A percentile compares a stretch with the other conserved stretches of the same genome.
Conservation (phyloP, 1,284 basidiomycete species). For the Fomitopsis pinicola region DNA sequence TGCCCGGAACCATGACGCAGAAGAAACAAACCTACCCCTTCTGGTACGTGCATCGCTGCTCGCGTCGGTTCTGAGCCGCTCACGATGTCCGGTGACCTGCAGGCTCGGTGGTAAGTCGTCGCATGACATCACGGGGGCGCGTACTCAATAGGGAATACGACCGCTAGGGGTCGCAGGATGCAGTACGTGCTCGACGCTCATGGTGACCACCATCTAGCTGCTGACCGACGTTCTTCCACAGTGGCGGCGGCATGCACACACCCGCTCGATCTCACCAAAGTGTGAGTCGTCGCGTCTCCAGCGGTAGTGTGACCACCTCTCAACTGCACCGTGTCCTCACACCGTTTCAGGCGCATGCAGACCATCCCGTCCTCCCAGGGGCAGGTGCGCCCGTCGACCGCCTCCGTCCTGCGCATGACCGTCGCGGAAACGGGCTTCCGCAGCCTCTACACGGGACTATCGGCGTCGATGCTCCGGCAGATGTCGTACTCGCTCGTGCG, state of each 20-base stretch:
- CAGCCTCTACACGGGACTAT: slow-evolving; percentile 79
- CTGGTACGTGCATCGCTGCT: slow-evolving; percentile 40
- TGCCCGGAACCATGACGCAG: slow-evolving; percentile 19
- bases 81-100: slow-evolving; percentile 6
- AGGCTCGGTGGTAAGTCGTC: slow-evolving; percentile 69
- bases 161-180: slow-evolving; percentile 68
- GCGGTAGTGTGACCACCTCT: background rate
- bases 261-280: slow-evolving; percentile 83
- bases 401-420: slow-evolving; percentile 53
- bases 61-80: slow-evolving; percentile 3
- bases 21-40: slow-evolving; percentile 47
- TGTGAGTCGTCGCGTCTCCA: slow-evolving; percentile 44
- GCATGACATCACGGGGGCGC: background rate
- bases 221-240: slow-evolving; percentile 26
- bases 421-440: slow-evolving; percentile 59
- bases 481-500: slow-evolving; percentile 92
- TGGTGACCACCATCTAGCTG: slow-evolving; percentile 7
- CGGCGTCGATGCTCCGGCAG: slow-evolving; percentile 83
- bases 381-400: slow-evolving; percentile 48
- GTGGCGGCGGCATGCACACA: slow-evolving; percentile 87
- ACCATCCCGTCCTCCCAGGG: slow-evolving; percentile 47
- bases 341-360: slow-evolving; percentile 66
- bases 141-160: background rate
- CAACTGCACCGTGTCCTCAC: background rate
- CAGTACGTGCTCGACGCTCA: slow-evolving; percentile 41